A percentile compares a stretch with the other conserved stretches of the same genome.
phyloP scores from a whole-genome alignment of 1,284 basidiomycete species.

The Cutaneotrichosporon cavernicola region DNA sequence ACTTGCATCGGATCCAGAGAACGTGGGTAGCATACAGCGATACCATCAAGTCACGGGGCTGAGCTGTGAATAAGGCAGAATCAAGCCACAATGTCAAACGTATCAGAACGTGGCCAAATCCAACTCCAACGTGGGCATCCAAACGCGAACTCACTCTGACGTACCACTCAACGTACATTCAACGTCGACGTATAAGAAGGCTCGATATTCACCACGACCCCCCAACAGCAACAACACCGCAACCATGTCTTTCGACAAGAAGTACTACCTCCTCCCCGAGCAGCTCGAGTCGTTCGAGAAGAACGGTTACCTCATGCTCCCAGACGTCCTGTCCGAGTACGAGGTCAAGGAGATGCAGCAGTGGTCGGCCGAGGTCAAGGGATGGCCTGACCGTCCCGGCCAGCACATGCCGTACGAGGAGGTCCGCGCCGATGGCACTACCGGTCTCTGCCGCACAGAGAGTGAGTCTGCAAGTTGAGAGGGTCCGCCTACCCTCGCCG shows the following conservation, averaged over 20 bases:
- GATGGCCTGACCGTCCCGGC: slow-evolving; percentile 34
- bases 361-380: slow-evolving; percentile 42
- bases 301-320: slow-evolving; percentile 36
- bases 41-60: no score
- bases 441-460: slow-evolving; percentile 40
- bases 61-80: slow-evolving; percentile 17
- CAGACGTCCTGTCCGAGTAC: slow-evolving; percentile 27
- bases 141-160: neutral
- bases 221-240: neutral
- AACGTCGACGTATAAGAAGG: neutral
- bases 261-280: slow-evolving; percentile 24
- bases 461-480: slow-evolving; percentile 24
- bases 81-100: neutral
- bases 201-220: no score
- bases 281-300: slow-evolving; percentile 28
- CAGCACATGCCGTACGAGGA: slow-evolving; percentile 47
- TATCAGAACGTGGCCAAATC: neutral
- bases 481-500: neutral
- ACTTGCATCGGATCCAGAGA: no score
- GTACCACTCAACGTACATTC: no score
- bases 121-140: no score
- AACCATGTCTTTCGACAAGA: slow-evolving; percentile 21
- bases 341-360: slow-evolving; percentile 30
- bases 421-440: slow-evolving; percentile 33
- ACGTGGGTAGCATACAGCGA: no score